These are phyloP conservation scores for Aspergillus fumigatiaffinis DNA, from an alignment of 2,329 filamentous ascomycete species.

Conservation along the genomic window DNA sequence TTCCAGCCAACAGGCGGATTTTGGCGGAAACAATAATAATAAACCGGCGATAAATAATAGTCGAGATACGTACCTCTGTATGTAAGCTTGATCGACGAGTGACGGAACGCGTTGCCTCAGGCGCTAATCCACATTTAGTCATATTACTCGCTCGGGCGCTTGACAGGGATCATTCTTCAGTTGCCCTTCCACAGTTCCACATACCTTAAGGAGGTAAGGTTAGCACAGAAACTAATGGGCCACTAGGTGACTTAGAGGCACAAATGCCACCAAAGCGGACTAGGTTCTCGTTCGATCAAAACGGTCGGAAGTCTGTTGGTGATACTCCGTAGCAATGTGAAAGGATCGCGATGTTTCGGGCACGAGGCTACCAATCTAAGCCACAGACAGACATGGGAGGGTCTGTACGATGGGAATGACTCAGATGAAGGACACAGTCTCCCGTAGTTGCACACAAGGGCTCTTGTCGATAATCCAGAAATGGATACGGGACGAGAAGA, in stretches of 20 bases:
- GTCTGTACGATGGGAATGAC: too few relatives aligned
- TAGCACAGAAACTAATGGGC: not conserved
- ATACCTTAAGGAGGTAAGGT: not conserved
- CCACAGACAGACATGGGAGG: not conserved
- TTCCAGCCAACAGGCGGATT: not conserved
- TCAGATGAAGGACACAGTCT: not conserved
- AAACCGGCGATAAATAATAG: not conserved
- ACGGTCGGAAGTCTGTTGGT: not conserved
- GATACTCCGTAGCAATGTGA: not conserved
- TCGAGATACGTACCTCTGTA: not conserved
- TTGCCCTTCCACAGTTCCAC: not conserved
- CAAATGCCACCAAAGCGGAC: too few relatives aligned
- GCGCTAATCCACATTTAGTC: constrained; percentile 26
- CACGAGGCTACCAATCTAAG: not conserved
- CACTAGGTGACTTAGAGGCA: not conserved
- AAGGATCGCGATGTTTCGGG: not conserved
- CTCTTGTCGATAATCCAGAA: not conserved
- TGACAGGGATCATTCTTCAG: not conserved
- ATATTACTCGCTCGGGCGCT: constrained; percentile 18
- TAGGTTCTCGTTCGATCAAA: not conserved
- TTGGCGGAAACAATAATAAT: not conserved
- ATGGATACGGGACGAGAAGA: not conserved
- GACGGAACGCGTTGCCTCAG: constrained; percentile 22
- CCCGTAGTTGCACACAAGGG: not conserved
- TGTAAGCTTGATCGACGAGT: constrained; percentile 17